Evolutionary conservation across 179 eudicot species (phyloP).

Genomic region (Kewa caespitosa): DNA sequence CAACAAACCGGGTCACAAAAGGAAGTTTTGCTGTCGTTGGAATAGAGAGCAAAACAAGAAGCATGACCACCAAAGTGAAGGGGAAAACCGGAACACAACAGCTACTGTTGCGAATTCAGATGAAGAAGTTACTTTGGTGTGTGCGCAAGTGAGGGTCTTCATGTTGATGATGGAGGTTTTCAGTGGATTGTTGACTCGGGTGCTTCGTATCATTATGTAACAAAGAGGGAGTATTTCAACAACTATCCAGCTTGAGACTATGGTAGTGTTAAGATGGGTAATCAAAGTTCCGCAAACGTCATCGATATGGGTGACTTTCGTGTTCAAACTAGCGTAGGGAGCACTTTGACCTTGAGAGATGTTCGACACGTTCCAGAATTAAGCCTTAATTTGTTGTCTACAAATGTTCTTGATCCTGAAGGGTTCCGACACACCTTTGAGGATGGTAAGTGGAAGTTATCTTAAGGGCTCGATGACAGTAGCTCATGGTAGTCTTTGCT

Average conservation of each 20-base stretch:
- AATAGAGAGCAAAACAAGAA: too few relatives aligned
- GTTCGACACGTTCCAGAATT: background rate
- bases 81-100: background rate
- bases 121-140: background rate
- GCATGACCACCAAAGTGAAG: too few relatives aligned
- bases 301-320: too few relatives aligned
- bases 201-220: too few relatives aligned
- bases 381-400: background rate
- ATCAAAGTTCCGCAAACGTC: too few relatives aligned
- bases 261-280: too few relatives aligned
- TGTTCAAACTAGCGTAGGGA: too few relatives aligned
- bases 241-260: too few relatives aligned
- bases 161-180: background rate
- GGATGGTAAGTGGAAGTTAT: background rate
- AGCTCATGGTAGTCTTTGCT: background rate
- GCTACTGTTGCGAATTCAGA: background rate
- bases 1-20: background rate
- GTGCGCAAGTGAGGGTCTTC: background rate
- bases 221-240: too few relatives aligned
- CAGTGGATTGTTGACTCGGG: too few relatives aligned
- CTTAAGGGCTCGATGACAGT: background rate
- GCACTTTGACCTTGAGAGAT: background rate
- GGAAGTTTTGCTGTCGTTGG: background rate
- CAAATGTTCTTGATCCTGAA: background rate
- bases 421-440: too few relatives aligned